Base-by-base conservation (phyloP, 225 moss, liverwort and hornwort genomes). In the Rhytidiadelphus loreus region DNA sequence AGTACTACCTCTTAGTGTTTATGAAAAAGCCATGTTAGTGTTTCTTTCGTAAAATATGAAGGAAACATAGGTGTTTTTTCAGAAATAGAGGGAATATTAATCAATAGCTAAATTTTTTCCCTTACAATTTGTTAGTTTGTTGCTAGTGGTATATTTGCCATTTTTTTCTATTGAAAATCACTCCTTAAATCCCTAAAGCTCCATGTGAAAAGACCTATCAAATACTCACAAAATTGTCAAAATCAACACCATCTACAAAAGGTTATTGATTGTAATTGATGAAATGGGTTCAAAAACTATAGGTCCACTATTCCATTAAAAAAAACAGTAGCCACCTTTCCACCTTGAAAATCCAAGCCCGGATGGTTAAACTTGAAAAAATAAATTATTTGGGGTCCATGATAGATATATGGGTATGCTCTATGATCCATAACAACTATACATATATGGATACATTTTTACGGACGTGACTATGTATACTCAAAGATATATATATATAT, bases 241-340 rank as follows among this genome's bases (percentile, higher is more conserved):
- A 9, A 72, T 72, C 0, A 44, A 0, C 1, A 72, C 3, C 2
- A 46, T 17, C 29, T 29, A 44, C 17, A 6, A 16, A 28, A 26
- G 13, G 16, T 3, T 5, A 9, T 16, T 25, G 2, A 28, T 1
- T 50, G 0, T 6, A 50, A 50, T 21, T 50, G 13, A 33, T 75
- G 20, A 12, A 11, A 7, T 32, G 0, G 2, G 0, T 32, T 32
- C 12, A 48, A 32, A 50, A 50, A 3, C 4, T 19, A 0, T 50
- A 7, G 12, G 20, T 2, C 2, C 0, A 32, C 12, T 75, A 75
- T 13, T 3, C 0, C 2, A 7, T 30, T n/a, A n/a, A n/a, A 30
- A 2, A 32, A 30, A 46, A 11, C 2, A 30, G 1, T 30, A 48
- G 4, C 2, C 4, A 50, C 1, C 12, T 7, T 50, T 33, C 1